phyloP scores from a whole-genome alignment of 106 monocot genomes.

The Dactylorhiza incarnata region DNA sequence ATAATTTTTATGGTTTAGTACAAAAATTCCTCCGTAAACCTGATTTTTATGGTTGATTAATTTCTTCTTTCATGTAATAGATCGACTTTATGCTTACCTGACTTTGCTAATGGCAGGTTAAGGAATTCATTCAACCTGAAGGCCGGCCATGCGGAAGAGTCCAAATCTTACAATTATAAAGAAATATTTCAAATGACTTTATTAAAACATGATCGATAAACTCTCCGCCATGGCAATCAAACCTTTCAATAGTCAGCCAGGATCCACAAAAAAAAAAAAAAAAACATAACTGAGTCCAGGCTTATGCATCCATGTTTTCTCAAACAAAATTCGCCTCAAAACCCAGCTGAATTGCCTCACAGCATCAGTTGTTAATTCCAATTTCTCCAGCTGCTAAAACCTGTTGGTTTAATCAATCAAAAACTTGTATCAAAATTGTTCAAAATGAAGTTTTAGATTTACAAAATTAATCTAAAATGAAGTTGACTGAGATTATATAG shows the following conservation, averaged over 20 bases:
- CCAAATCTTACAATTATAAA: too few species aligned
- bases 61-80: too few species aligned
- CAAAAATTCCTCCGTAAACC: too few species aligned
- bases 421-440: neutral
- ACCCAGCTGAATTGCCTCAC: constrained; percentile 92
- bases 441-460: neutral
- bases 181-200: too few species aligned
- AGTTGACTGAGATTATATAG: neutral
- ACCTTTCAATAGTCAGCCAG: neutral
- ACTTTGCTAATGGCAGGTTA: too few species aligned
- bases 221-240: too few species aligned
- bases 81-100: too few species aligned
- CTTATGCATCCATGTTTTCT: neutral
- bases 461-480: neutral
- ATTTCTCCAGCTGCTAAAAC: constrained; percentile 84
- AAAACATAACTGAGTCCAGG: neutral
- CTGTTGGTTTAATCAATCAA: constrained; percentile 26
- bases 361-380: constrained; percentile 86
- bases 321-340: constrained; percentile 48
- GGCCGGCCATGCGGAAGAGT: too few species aligned
- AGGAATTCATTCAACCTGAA: too few species aligned
- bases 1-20: too few species aligned
- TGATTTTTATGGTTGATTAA: too few species aligned
- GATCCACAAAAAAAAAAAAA: neutral
- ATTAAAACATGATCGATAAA: too few species aligned